Conservation (phyloP, 1,284 basidiomycete genomes). For the Meira nashicola region DNA sequence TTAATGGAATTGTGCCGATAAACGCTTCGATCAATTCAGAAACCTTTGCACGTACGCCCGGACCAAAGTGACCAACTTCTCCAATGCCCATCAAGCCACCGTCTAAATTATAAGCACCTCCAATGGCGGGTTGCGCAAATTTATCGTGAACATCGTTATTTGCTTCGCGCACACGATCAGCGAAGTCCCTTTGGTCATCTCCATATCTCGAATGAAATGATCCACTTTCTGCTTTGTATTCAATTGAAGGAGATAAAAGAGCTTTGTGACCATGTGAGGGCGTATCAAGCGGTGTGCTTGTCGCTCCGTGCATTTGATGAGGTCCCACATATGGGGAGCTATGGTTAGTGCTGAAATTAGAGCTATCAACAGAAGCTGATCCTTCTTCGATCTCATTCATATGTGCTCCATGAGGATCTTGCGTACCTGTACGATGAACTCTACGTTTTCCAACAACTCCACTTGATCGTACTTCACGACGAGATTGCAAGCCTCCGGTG, state of each 20-base stretch:
- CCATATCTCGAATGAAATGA: constrained; percentile 1
- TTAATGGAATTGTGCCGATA: constrained; percentile 36
- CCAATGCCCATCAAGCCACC: constrained; percentile 11
- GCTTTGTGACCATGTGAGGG: constrained; percentile 30
- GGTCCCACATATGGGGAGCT: constrained; percentile 14
- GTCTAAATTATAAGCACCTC: background rate
- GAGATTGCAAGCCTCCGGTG: background rate
- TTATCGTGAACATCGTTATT: background rate
- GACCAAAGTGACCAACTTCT: constrained; percentile 49
- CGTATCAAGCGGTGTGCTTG: constrained; percentile 30
- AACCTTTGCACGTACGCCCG: constrained; percentile 47
- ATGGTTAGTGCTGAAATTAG: constrained; percentile 23
- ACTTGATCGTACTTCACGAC: background rate
- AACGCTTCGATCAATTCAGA: constrained; percentile 38
- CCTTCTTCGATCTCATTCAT: background rate
- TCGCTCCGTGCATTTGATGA: constrained; percentile 4
- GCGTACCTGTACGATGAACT: background rate
- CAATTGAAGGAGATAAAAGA: constrained; percentile 30
- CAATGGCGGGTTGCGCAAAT: background rate
- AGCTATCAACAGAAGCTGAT: constrained; percentile 1
- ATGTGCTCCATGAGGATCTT: background rate
- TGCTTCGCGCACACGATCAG: background rate
- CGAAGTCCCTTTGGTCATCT: background rate
- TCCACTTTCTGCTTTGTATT: background rate
- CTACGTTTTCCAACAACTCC: background rate